Evolutionary conservation across 306 rosid species (phyloP).

Genomic region (Trifolium pratense): DNA sequence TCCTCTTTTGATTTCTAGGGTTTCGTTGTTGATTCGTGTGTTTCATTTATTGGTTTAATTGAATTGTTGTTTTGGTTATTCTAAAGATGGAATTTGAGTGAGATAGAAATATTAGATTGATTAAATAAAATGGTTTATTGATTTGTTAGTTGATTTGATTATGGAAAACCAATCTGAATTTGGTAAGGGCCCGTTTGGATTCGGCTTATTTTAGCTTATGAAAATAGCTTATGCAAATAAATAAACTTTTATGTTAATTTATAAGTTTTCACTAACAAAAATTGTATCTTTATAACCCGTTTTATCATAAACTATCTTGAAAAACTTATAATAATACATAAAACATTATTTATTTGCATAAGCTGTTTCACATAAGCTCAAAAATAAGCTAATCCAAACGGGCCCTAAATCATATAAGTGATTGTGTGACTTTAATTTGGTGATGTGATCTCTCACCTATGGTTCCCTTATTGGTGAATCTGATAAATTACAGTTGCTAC

Average conservation of each 20-base stretch:
- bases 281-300: too few relatives aligned
- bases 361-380: too few relatives aligned
- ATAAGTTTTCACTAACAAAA: too few relatives aligned
- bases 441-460: neutral
- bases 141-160: neutral
- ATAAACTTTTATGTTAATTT: too few relatives aligned
- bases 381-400: too few relatives aligned
- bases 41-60: slow-evolving; percentile 21
- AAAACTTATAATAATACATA: too few relatives aligned
- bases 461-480: neutral
- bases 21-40: neutral
- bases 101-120: neutral
- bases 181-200: too few relatives aligned
- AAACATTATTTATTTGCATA: too few relatives aligned
- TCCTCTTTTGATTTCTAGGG: slow-evolving; percentile 18
- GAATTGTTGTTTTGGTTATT: neutral
- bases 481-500: neutral
- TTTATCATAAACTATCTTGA: too few relatives aligned
- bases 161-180: neutral
- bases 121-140: neutral
- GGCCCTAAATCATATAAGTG: neutral
- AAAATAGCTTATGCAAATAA: too few relatives aligned
- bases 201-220: too few relatives aligned
- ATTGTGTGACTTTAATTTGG: neutral
- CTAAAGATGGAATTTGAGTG: neutral